These are phyloP conservation scores for Huntiella omanensis DNA, from an alignment of 2,329 filamentous ascomycete genomes.

Conservation along the genomic window DNA sequence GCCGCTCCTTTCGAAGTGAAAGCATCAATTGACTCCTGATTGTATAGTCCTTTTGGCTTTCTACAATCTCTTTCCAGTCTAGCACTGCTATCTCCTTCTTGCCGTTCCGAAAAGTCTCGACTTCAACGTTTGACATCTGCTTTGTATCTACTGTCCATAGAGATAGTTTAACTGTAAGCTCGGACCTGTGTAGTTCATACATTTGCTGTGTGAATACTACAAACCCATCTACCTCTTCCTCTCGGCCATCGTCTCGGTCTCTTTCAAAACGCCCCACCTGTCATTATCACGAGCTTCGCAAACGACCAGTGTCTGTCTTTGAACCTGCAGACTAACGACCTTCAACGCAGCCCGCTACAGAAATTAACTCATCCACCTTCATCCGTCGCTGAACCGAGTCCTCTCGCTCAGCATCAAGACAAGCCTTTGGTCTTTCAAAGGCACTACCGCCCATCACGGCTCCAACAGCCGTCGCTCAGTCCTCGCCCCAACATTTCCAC, in stretches of 20 bases:
- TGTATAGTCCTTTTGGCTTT: conserved; percentile 1
- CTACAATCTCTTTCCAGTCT: neutral
- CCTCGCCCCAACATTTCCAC: conserved; percentile 53
- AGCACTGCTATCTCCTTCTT: neutral
- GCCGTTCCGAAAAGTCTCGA: neutral
- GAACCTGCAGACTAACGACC: conserved; percentile 5
- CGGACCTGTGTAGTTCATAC: neutral
- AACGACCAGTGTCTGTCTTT: neutral
- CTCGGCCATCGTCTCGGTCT: neutral
- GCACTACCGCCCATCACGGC: conserved; percentile 39
- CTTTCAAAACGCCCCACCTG: neutral
- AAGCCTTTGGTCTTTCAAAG: conserved; percentile 52
- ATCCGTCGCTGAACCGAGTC: conserved; percentile 2
- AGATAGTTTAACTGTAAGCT: neutral
- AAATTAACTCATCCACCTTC: conserved; percentile 3
- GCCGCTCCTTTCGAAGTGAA: conserved; percentile 5
- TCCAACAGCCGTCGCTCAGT: conserved; percentile 39
- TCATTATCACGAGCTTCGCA: neutral
- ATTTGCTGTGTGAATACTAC: neutral
- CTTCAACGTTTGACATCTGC: neutral
- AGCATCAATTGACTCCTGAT: conserved; percentile 1
- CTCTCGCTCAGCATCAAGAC: conserved; percentile 7
- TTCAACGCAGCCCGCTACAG: neutral
- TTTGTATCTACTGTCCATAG: neutral
- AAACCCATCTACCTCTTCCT: neutral